A percentile compares a stretch with the other conserved stretches of the same genome.
These are phyloP conservation scores for Heliosperma pusillum DNA, from an alignment of 148 eudicot species.

Conservation along the genomic window DNA sequence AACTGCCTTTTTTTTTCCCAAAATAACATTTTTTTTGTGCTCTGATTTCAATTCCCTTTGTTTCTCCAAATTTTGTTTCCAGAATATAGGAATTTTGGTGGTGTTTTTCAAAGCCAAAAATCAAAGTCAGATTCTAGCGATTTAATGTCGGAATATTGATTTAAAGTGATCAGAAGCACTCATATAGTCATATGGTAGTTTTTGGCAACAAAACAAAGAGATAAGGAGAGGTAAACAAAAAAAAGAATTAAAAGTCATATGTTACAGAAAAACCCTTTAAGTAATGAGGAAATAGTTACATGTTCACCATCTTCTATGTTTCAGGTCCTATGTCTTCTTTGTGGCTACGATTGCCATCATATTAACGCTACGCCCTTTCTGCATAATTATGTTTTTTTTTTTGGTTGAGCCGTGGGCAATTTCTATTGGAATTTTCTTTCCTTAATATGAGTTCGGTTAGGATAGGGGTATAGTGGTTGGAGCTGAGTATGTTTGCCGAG, in stretches of 20 bases:
- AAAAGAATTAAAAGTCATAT: neutral
- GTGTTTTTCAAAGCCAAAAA: too few relatives aligned
- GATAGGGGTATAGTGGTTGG: too few relatives aligned
- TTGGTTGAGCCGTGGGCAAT: neutral
- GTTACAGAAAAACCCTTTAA: neutral
- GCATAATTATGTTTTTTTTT: neutral
- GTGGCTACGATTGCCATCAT: neutral
- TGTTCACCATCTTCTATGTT: neutral
- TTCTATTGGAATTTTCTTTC: neutral
- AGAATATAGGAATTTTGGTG: too few relatives aligned
- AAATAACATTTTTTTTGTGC: neutral
- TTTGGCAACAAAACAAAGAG: too few relatives aligned
- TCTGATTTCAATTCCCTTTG: neutral
- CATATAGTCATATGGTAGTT: too few relatives aligned
- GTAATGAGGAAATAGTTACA: neutral
- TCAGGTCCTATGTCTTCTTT: neutral
- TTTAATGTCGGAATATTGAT: too few relatives aligned
- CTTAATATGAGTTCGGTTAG: too few relatives aligned
- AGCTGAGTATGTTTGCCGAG: too few relatives aligned
- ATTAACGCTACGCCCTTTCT: neutral
- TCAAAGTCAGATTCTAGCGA: too few relatives aligned
- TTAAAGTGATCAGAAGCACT: too few relatives aligned
- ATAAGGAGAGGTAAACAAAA: neutral
- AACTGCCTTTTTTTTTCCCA: too few relatives aligned
- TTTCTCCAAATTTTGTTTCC: too few relatives aligned